These are phyloP conservation scores for Rugosomyces carneus DNA, from an alignment of 1,284 basidiomycete species.

Conservation along the genomic window DNA sequence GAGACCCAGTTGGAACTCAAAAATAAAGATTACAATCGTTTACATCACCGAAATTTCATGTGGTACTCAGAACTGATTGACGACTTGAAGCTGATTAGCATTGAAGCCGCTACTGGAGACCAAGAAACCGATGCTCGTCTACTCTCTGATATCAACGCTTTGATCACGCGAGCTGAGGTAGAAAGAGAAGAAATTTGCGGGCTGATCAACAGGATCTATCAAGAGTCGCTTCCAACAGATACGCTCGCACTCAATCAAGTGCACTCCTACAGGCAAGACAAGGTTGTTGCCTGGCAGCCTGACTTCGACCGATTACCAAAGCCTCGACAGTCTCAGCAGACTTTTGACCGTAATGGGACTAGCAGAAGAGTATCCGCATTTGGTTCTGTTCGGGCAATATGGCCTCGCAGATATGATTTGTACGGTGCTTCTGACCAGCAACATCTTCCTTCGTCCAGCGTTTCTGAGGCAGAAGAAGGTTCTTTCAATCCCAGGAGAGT, in stretches of 20 bases:
- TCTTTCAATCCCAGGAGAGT: slow-evolving; percentile 36
- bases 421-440: slow-evolving; percentile 44
- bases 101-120: slow-evolving; percentile 73
- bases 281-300: slow-evolving; percentile 93
- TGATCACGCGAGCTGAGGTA: slow-evolving; percentile 67
- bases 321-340: slow-evolving; percentile 38
- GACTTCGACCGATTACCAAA: slow-evolving; percentile 77
- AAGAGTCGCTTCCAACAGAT: slow-evolving; percentile 74
- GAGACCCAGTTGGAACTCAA: slow-evolving; percentile 86
- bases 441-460: slow-evolving; percentile 55
- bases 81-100: slow-evolving; percentile 67
- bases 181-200: slow-evolving; percentile 74
- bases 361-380: slow-evolving; percentile 56
- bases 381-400: slow-evolving; percentile 62
- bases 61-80: slow-evolving; percentile 72
- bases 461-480: slow-evolving; percentile 76
- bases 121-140: slow-evolving; percentile 60
- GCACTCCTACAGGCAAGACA: slow-evolving; percentile 84
- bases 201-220: slow-evolving; percentile 78
- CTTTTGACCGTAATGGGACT: slow-evolving; percentile 34
- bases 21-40: slow-evolving; percentile 80
- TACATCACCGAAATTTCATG: slow-evolving; percentile 66
- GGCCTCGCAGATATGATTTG: slow-evolving; percentile 54
- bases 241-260: slow-evolving; percentile 88
- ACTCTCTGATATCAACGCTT: slow-evolving; percentile 52